Evolutionary conservation across 2,329 filamentous ascomycete genomes (phyloP).

Genomic region (Aotearoamyces nothofagi): DNA sequence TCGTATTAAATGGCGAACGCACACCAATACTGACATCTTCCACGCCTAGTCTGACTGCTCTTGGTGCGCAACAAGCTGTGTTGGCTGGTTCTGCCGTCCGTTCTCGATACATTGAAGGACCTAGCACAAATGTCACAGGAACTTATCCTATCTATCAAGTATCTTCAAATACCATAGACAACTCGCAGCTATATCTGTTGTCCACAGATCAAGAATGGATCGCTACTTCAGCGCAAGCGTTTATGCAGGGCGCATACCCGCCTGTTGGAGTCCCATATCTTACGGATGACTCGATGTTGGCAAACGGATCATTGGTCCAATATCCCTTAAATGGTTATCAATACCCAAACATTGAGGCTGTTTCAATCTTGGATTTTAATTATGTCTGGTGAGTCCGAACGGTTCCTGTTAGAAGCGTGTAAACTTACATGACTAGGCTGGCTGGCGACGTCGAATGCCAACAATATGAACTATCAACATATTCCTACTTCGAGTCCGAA

Average conservation of each 20-base stretch:
- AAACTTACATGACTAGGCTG: background rate
- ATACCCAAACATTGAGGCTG: slow-evolving; percentile 50
- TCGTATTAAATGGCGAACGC: slow-evolving; percentile 33
- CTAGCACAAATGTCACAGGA: slow-evolving; percentile 15
- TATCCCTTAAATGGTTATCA: slow-evolving; percentile 69
- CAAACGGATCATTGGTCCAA: slow-evolving; percentile 42
- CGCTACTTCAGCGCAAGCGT: slow-evolving; percentile 55
- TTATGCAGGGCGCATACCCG: slow-evolving; percentile 76
- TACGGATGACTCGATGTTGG: slow-evolving; percentile 28
- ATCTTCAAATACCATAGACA: slow-evolving; percentile 29
- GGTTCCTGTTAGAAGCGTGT: background rate
- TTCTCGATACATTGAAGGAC: slow-evolving; percentile 27
- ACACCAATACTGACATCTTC: slow-evolving; percentile 24
- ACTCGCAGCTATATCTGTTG: slow-evolving; percentile 27
- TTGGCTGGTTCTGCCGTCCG: slow-evolving; percentile 32
- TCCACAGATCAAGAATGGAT: slow-evolving; percentile 31
- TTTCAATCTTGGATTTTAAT: slow-evolving; percentile 28
- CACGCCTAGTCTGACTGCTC: slow-evolving; percentile 28
- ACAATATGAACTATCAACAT: slow-evolving; percentile 8
- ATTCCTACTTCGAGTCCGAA: slow-evolving; percentile 3
- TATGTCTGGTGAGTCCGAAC: slow-evolving; percentile 27
- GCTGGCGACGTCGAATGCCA: slow-evolving; percentile 7
- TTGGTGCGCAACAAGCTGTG: slow-evolving; percentile 36
- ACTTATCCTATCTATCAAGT: slow-evolving; percentile 28
- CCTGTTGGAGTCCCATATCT: slow-evolving; percentile 25